Evolutionary conservation across 805 yeast species (phyloP), one percentile per base, ranked within the genome.

Genomic region (Cyberlindnera sargentensis): DNA sequence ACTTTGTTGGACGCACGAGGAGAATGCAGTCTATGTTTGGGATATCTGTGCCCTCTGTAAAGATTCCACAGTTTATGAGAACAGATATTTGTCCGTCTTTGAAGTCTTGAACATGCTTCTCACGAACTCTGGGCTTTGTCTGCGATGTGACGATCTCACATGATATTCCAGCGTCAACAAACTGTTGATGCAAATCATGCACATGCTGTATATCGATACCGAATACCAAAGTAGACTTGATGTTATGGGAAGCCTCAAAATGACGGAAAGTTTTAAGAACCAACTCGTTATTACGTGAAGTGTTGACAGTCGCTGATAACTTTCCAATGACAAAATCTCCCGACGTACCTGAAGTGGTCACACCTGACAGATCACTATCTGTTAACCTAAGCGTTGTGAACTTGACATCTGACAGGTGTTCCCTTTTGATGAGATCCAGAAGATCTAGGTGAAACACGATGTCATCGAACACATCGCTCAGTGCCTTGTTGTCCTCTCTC

Each of bases 1-100:
- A 89, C 45, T 72, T 72, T 0, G 96, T 85, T 2, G 96, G 96
- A 31, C 96, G 66, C 4, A 86, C 84, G 30, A 90, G 61, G 28
- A 90, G 68, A 9, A 90, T 66, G 29, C 88, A 80, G 56, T 90
- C 97, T 44, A 89, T 83, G 47, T 80, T 80, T 3, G 97, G 97
- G 20, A 91, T 80, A 64, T 90, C 97, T 0, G 97, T 88, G 0
- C 98, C 98, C 60, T 90, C 98, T 0, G 96, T 90, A 53, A 91
- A 82, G 5, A 90, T 86, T 15, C 84, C 87, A 59, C 95, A 93
- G 57, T 91, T 91, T 65, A 93, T 73, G 29, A 90, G 63, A 0
- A 91, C 95, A 4, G 82, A 77, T 20, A 86, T 69, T 11, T 71
- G 57, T 0, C 93, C 89, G 0, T 63, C 52, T 47, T 70, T 73